phyloP scores from a whole-genome alignment of 2,329 filamentous ascomycete species.

The Chalaropsis ovoidea region DNA sequence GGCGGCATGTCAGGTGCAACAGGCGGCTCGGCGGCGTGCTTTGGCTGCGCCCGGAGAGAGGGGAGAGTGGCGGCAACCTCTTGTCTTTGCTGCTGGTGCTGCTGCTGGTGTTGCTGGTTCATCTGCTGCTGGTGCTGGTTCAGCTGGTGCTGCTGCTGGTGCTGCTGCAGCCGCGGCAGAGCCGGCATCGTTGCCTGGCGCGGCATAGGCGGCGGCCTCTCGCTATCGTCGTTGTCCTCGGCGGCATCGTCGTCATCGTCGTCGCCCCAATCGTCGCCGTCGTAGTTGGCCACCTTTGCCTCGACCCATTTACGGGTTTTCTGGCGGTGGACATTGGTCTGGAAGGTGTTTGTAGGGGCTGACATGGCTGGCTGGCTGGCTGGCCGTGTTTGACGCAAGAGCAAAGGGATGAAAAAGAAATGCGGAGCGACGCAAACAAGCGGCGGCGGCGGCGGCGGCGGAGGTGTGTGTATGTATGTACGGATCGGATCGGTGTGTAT shows the following conservation, averaged over 20 bases:
- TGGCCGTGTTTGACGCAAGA: background rate
- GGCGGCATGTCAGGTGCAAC: background rate
- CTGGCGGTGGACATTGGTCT: constrained; percentile 74
- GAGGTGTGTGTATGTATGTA: too few species aligned
- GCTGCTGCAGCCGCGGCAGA: constrained; percentile 19
- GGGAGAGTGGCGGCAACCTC: background rate
- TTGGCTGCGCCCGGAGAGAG: background rate
- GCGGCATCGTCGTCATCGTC: constrained; percentile 50
- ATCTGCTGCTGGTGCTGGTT: background rate
- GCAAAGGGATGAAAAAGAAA: background rate
- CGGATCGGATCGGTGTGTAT: too few species aligned
- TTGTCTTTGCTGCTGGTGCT: constrained; percentile 7
- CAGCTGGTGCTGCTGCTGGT: constrained; percentile 19
- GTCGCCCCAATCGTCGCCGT: constrained; percentile 86
- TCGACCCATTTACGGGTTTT: constrained; percentile 96
- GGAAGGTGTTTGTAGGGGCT: constrained; percentile 45
- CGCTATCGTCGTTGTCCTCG: constrained; percentile 40
- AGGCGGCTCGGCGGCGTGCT: background rate
- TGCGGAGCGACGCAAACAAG: background rate
- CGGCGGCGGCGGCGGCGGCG: background rate
- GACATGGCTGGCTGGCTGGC: background rate
- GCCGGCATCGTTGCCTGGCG: constrained; percentile 27
- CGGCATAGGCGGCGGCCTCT: constrained; percentile 31
- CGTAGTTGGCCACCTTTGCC: constrained; percentile 75
- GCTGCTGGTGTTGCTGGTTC: too few species aligned